Evolutionary conservation across 345 rosid genomes (phyloP).

Genomic region (Cardiospermum halicacabum): DNA sequence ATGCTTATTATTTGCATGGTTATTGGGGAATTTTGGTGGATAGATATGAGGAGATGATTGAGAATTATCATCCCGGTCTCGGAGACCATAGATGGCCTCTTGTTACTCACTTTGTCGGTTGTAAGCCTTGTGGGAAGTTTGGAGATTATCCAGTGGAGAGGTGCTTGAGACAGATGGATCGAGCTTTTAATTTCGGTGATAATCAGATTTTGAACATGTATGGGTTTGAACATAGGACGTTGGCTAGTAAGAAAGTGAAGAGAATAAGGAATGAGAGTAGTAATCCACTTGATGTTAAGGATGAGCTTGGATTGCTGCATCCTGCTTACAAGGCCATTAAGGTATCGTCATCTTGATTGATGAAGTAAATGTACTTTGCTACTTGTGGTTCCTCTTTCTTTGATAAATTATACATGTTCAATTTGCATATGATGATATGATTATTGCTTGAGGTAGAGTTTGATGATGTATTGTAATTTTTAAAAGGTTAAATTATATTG

Average conservation of each 20-base stretch:
- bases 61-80: constrained; percentile 56
- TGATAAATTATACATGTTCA: constrained; percentile 7
- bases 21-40: constrained; percentile 67
- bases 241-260: constrained; percentile 40
- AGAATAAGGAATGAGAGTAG: constrained; percentile 39
- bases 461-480: constrained; percentile 7
- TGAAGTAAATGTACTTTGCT: constrained; percentile 1
- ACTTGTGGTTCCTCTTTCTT: background rate
- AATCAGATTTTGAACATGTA: constrained; percentile 55
- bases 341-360: constrained; percentile 15
- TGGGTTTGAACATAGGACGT: constrained; percentile 41
- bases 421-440: background rate
- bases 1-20: constrained; percentile 52
- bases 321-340: constrained; percentile 35
- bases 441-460: background rate
- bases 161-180: constrained; percentile 65
- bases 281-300: constrained; percentile 34
- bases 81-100: constrained; percentile 65
- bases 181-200: constrained; percentile 57
- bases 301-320: constrained; percentile 41
- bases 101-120: constrained; percentile 62
- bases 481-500: constrained; percentile 6
- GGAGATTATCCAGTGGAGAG: constrained; percentile 61
- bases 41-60: constrained; percentile 59
- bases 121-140: constrained; percentile 63